Conservation (phyloP, 768 basidiomycete genomes). For the Candolleomyces eurysporus region DNA sequence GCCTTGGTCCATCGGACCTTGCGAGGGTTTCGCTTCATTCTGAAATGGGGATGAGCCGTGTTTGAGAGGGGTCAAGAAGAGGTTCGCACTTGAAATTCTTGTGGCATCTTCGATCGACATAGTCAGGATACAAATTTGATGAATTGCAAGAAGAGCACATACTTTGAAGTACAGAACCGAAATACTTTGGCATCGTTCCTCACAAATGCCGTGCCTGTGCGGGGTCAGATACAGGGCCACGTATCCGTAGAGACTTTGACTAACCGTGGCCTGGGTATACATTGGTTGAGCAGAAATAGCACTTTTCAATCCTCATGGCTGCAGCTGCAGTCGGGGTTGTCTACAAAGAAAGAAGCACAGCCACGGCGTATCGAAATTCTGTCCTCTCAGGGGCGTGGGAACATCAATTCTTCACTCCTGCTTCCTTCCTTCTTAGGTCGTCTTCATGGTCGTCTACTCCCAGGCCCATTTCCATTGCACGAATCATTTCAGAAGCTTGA, state of each 20-base stretch:
- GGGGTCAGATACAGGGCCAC: neutral
- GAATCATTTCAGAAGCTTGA: too few species aligned
- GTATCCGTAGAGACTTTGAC: neutral
- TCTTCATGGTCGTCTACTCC: too few species aligned
- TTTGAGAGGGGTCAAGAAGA: neutral
- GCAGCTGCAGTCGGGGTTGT: neutral
- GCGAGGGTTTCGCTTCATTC: constrained; percentile 99
- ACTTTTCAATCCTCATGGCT: constrained; percentile 93
- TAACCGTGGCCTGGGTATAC: constrained; percentile 95
- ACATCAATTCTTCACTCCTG: too few species aligned
- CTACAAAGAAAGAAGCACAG: neutral
- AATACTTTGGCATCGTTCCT: constrained; percentile 98
- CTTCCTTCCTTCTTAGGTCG: too few species aligned
- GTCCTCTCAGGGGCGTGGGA: neutral
- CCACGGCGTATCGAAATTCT: neutral
- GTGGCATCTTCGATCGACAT: constrained; percentile 65
- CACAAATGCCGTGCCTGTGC: constrained; percentile 86
- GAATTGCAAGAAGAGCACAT: neutral
- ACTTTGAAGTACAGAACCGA: constrained; percentile 98
- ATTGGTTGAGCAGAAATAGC: constrained; percentile 96
- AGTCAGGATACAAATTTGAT: too few species aligned
- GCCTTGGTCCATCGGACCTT: constrained; percentile 99
- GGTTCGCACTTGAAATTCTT: constrained; percentile 94
- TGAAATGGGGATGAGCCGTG: constrained; percentile 25
- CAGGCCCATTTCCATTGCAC: too few species aligned